Percentiles rank a stretch among this genome's conserved stretches.
Evolutionary conservation across 345 rosid genomes (phyloP).

Genomic region (Syzygium aqueum): DNA sequence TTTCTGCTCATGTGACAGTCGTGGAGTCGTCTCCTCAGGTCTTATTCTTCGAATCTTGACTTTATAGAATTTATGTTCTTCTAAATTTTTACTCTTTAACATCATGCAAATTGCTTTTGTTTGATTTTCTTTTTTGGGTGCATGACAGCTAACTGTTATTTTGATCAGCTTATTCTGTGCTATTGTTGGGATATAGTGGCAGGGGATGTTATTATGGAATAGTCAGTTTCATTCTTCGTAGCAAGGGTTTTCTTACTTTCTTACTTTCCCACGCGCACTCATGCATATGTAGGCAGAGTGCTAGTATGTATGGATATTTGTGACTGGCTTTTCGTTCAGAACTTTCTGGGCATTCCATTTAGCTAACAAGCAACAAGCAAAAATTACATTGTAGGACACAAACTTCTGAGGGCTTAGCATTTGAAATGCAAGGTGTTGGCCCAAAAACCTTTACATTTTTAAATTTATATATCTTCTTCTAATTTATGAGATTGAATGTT

Average conservation of each 20-base stretch:
- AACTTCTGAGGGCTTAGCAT: neutral
- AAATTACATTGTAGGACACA: neutral
- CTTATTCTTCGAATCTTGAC: neutral
- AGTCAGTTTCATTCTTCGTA: neutral
- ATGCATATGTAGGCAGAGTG: neutral
- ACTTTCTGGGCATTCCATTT: neutral
- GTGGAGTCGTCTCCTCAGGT: constrained; percentile 1
- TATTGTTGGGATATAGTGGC: neutral
- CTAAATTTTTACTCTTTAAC: neutral
- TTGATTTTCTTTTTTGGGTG: neutral
- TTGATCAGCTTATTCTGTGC: neutral
- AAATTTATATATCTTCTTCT: neutral
- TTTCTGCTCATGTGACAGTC: constrained; percentile 46
- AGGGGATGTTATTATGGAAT: neutral
- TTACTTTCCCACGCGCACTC: neutral
- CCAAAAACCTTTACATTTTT: neutral
- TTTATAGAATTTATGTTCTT: neutral
- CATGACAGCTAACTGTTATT: neutral
- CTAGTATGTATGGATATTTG: neutral
- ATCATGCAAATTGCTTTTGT: neutral
- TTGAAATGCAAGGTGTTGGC: neutral
- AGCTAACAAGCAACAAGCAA: neutral
- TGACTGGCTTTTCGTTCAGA: neutral
- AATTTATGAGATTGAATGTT: neutral
- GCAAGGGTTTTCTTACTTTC: neutral